Conservation (phyloP, 1,284 basidiomycete species). For the Ustilago bromivora region DNA sequence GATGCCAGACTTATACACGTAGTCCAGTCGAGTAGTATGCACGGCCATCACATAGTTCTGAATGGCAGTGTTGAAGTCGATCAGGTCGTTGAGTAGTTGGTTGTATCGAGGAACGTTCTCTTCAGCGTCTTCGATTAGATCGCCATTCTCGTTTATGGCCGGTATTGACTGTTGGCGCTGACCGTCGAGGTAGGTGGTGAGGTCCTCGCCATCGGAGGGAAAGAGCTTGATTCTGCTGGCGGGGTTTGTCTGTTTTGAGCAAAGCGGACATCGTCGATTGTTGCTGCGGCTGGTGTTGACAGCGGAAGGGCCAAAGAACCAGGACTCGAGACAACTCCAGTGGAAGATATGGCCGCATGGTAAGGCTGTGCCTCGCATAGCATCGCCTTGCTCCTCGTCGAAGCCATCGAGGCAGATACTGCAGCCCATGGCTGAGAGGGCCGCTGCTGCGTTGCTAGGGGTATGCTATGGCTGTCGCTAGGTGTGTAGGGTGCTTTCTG, state of each 20-base stretch:
- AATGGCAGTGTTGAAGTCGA: constrained; percentile 37
- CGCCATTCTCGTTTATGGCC: background rate
- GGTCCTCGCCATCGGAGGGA: constrained; percentile 45
- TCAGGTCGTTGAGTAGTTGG: constrained; percentile 32
- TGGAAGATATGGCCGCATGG: constrained; percentile 53
- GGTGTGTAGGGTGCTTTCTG: background rate
- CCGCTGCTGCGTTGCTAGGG: background rate
- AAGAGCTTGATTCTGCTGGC: constrained; percentile 22
- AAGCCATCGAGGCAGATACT: constrained; percentile 52
- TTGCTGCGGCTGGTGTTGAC: background rate
- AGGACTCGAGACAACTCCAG: constrained; percentile 31
- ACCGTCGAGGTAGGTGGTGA: constrained; percentile 35
- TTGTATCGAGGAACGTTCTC: background rate
- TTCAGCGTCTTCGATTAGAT: background rate
- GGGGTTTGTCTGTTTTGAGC: constrained; percentile 14
- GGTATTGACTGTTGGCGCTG: constrained; percentile 12
- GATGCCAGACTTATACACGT: constrained; percentile 22
- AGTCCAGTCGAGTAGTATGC: constrained; percentile 14
- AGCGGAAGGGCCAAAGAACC: constrained; percentile 33
- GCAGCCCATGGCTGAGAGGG: constrained; percentile 32
- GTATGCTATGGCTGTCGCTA: background rate
- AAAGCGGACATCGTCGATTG: constrained; percentile 39
- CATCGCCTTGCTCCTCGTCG: constrained; percentile 28
- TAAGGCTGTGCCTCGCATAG: constrained; percentile 30
- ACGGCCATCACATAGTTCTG: constrained; percentile 39